phyloP scores from a whole-genome alignment of 1,284 basidiomycete species.

The Crepidotus sp. region DNA sequence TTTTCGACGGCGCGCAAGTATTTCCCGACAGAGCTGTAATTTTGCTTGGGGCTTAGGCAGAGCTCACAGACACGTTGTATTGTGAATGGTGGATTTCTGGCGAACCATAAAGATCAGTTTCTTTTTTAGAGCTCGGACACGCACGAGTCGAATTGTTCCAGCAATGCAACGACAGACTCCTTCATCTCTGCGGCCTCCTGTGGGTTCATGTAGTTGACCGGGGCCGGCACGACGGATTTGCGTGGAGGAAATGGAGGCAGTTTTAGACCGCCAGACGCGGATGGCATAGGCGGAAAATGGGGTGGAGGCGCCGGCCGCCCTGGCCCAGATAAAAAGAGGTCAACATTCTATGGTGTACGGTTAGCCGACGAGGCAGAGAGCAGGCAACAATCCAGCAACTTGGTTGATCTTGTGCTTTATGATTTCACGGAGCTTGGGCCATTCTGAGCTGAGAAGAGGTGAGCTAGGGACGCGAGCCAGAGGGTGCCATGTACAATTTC shows the following conservation, averaged over 20 bases:
- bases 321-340: constrained; percentile 42
- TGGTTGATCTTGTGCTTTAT: constrained; percentile 63
- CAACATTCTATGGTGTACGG: constrained; percentile 44
- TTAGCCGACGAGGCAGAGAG: constrained; percentile 12
- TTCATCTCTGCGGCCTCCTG: constrained; percentile 58
- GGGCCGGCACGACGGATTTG: constrained; percentile 35
- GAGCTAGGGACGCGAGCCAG: constrained; percentile 17
- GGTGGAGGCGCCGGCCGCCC: constrained; percentile 31
- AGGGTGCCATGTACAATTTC: constrained; percentile 41
- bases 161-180: constrained; percentile 48
- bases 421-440: constrained; percentile 62
- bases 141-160: constrained; percentile 75
- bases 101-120: constrained; percentile 10
- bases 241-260: constrained; percentile 74
- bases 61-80: constrained; percentile 89
- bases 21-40: constrained; percentile 79
- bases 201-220: constrained; percentile 52
- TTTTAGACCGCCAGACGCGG: constrained; percentile 57
- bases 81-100: constrained; percentile 77
- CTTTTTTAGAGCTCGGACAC: constrained; percentile 22
- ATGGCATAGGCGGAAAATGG: constrained; percentile 34
- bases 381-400: constrained; percentile 30
- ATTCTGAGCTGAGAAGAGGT: constrained; percentile 50
- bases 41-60: constrained; percentile 56
- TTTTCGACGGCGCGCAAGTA: constrained; percentile 88